Base-by-base conservation (phyloP, 306 rosid genomes). In the Mimosa pudica region DNA sequence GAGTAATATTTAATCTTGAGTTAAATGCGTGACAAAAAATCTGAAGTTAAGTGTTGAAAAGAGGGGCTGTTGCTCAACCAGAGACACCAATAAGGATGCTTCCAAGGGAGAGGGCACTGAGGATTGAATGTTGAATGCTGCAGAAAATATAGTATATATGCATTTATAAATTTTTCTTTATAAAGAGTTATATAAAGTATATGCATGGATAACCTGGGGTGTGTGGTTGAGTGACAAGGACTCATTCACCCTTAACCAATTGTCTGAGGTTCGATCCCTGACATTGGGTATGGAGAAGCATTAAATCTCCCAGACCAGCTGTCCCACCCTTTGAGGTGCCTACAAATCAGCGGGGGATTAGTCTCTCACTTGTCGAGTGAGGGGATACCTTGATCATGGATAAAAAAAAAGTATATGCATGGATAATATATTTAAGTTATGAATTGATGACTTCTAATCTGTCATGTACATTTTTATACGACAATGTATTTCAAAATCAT, bases 21-120 rank as follows among this genome's bases (percentile, higher is more conserved):
- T 24, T 24, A 24, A 24, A 24, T 24, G 30, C 1, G 30, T 24
- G 30, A 24, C 30, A 24, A 24, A 24, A 24, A 24, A 24, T 24
- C 30, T 24, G 30, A 24, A 24, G 30, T 79, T 64, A 62, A 18
- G 54, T 44, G 55, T 35, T 80, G 6, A 30, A 63, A 71, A 76
- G 24, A 71, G 76, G 82, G 71, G 38, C 3, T 72, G 71, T 60
- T 71, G 44, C 75, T 77, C 51, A 68, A 63, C 54, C 41, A 70
- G 83, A 38, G 74, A 78, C 86, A 80, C 72, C 80, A 82, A 36
- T 66, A 72, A 77, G 65, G 48, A 62, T 76, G 86, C 72, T 67
- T 75, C 55, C 66, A 41, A 58, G 35, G 70, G 73, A 17, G 17
- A 73, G 41, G 74, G 70, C 48, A 48, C 62, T 58, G 70, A 8